Evolutionary conservation across 2,329 filamentous ascomycete genomes (phyloP).

Genomic region (Epichloe uncinata): DNA sequence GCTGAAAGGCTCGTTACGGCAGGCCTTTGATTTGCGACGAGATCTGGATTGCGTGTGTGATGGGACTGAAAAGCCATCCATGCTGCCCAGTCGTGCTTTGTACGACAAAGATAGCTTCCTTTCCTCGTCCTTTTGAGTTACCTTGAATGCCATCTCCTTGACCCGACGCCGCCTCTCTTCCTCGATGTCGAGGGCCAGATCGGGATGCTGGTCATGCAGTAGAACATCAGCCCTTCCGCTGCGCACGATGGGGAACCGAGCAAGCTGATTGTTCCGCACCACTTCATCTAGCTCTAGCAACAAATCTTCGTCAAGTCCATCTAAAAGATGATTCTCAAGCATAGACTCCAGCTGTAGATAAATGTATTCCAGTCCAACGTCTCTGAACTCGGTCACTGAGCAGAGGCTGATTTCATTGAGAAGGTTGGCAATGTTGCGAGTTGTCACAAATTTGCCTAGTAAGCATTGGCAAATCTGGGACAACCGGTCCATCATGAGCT

Average conservation of each 20-base stretch:
- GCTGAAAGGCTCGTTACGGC: conserved; percentile 44
- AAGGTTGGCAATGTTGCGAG: conserved; percentile 72
- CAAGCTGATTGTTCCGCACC: conserved; percentile 70
- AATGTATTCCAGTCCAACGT: conserved; percentile 78
- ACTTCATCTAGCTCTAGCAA: conserved; percentile 66
- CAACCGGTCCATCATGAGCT: conserved; percentile 86
- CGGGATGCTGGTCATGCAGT: conserved; percentile 51
- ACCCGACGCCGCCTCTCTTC: conserved; percentile 58
- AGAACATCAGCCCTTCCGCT: conserved; percentile 57
- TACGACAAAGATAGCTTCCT: conserved; percentile 46
- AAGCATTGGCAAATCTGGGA: conserved; percentile 80
- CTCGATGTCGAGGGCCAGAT: conserved; percentile 50
- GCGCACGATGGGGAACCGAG: conserved; percentile 62
- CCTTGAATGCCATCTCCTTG: conserved; percentile 61
- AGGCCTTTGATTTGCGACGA: conserved; percentile 32
- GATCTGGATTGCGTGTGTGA: conserved; percentile 30
- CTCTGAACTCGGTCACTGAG: conserved; percentile 73
- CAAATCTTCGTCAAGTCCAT: conserved; percentile 76
- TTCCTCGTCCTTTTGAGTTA: conserved; percentile 48
- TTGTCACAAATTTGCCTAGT: conserved; percentile 72
- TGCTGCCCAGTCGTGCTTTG: conserved; percentile 44
- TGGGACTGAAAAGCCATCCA: conserved; percentile 44
- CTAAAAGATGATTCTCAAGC: conserved; percentile 78
- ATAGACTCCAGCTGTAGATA: conserved; percentile 84
- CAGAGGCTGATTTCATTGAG: conserved; percentile 79